These are phyloP conservation scores for Fusarium pseudograminearum DNA, from an alignment of 2,329 filamentous ascomycete genomes.

Conservation along the genomic window DNA sequence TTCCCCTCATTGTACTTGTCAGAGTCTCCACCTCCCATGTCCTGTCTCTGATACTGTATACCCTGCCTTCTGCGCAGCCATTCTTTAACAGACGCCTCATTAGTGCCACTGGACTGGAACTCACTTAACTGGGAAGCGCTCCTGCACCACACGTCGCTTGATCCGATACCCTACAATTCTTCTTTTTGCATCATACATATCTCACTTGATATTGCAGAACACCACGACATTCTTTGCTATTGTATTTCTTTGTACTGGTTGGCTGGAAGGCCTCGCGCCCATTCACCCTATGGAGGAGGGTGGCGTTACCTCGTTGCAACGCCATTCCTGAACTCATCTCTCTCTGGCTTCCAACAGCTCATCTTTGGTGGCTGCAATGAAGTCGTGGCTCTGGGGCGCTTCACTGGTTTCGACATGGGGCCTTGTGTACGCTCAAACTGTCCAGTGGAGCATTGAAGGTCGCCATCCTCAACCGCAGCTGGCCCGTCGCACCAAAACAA, in stretches of 20 bases:
- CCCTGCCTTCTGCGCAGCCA: slow-evolving; percentile 17
- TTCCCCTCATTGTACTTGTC: slow-evolving; percentile 31
- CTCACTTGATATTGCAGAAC: background rate
- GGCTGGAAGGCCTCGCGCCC: slow-evolving; percentile 27
- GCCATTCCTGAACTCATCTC: slow-evolving; percentile 37
- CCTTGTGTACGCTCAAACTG: slow-evolving; percentile 50
- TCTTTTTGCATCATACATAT: slow-evolving; percentile 1
- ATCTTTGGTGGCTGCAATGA: slow-evolving; percentile 41
- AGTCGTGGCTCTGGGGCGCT: slow-evolving; percentile 37
- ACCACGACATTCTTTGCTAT: slow-evolving; percentile 3
- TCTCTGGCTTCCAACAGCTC: slow-evolving; percentile 3
- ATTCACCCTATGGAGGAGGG: slow-evolving; percentile 43
- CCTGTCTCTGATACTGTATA: slow-evolving; percentile 37
- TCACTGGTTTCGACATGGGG: slow-evolving; percentile 43
- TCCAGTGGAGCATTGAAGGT: slow-evolving; percentile 63
- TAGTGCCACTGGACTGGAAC: slow-evolving; percentile 15
- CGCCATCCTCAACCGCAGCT: slow-evolving; percentile 50
- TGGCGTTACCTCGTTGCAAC: slow-evolving; percentile 36
- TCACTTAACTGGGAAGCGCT: slow-evolving; percentile 20
- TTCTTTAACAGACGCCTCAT: slow-evolving; percentile 35
- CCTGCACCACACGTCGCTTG: slow-evolving; percentile 10
- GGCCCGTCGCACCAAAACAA: slow-evolving; percentile 54
- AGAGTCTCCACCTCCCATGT: slow-evolving; percentile 40
- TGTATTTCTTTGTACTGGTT: slow-evolving; percentile 11
- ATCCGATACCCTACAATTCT: slow-evolving; percentile 6